Evolutionary conservation across 2,329 filamentous ascomycete species (phyloP).

Genomic region (Nemania sp.): DNA sequence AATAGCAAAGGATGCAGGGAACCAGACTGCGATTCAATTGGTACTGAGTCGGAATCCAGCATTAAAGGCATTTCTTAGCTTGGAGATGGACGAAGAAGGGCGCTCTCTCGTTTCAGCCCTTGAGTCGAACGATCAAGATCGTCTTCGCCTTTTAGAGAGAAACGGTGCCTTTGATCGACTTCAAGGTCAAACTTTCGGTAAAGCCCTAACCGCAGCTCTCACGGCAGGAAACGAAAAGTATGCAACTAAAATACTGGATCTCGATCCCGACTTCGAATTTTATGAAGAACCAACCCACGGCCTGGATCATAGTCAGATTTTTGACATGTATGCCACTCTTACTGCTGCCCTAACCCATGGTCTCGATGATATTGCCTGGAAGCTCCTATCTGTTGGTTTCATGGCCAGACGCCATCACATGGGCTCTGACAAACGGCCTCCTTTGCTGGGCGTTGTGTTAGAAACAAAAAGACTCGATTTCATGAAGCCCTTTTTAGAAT

Average conservation of each 20-base stretch:
- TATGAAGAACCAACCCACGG: not conserved
- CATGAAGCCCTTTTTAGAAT: not conserved
- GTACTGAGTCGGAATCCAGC: not conserved
- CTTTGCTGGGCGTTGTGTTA: not conserved
- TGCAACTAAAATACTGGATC: not conserved
- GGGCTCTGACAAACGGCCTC: too few relatives aligned
- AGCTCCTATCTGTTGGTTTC: not conserved
- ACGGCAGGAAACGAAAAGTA: not conserved
- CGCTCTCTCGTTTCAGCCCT: not conserved
- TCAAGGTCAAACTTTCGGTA: not conserved
- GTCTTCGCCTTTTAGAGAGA: not conserved
- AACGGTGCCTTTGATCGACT: not conserved
- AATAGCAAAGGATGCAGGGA: not conserved
- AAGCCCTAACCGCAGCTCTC: not conserved
- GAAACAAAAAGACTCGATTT: not conserved
- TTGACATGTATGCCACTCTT: not conserved
- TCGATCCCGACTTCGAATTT: not conserved
- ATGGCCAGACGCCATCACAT: not conserved
- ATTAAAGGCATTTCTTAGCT: too few relatives aligned
- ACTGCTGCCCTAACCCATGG: not conserved
- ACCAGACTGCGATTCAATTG: not conserved
- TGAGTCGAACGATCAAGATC: not conserved
- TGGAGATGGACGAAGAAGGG: not conserved
- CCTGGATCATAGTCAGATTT: not conserved
- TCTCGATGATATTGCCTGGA: conserved; percentile 13